Evolutionary conservation across 2,329 filamentous ascomycete species (phyloP), one percentile per base, ranked within the genome.

Genomic region (Sporothrix protearum): DNA sequence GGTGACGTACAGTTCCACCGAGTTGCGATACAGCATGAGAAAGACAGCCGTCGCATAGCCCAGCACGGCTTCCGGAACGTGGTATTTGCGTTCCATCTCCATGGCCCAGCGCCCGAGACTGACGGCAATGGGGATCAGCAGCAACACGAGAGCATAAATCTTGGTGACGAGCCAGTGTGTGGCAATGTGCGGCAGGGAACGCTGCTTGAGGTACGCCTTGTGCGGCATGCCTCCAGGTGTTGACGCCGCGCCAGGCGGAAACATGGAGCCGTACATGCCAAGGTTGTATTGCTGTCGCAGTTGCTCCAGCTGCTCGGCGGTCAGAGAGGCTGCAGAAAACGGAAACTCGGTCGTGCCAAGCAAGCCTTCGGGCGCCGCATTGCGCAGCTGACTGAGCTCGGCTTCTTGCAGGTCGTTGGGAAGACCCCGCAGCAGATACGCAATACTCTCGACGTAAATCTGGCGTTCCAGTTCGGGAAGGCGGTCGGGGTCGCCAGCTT

Each of bases 401-500:
- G 85, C 83, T 2, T 80, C 79, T 42, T 84, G 85, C 39, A 92
- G 83, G 67, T 90, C 82, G 1, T 79, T 73, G 0, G 90, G 90
- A 0, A 92, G 82, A 8, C 86, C 89, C 73, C 85, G 85, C n/a
- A 92, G 82, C 30, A 92, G 81, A 77, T 91, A 91, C 2, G 86
- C 85, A 3, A 90, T 79, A 72, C 87, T 85, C 75, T 91, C 87
- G 66, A 92, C 80, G 78, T 91, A 92, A 10, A 90, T 83, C 74
- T 88, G 87, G 33, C 89, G 84, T 68, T 87, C 85, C 75, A 88
- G 84, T n/a, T 78, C 76, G n/a, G 74, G 73, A 4, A 74, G 66
- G 16, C 74, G 73, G 55, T 74, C 72, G n/a, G 72, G 73, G 25
- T 75, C 71, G 64, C 66, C 64, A n/a, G 74, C 73, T 61, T 75